Base-by-base conservation (phyloP, 768 basidiomycete species). In the Pulveroboletus ravenelii region DNA sequence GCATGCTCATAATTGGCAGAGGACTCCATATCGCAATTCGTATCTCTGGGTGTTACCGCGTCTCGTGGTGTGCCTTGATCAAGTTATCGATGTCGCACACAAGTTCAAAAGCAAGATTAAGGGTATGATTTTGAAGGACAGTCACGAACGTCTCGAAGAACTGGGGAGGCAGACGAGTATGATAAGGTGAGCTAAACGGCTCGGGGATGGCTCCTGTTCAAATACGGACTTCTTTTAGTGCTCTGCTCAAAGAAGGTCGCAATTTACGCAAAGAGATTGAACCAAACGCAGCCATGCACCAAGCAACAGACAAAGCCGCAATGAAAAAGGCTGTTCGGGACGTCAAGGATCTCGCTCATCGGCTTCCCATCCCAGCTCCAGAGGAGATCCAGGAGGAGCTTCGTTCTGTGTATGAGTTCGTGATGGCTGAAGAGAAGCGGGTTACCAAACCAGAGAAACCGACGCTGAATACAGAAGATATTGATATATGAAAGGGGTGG, bases 61-160 rank as follows among this genome's bases (percentile, higher is more conserved):
- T 45, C 54, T 78, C 27, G 59, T 77, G 3, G 53, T 73, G 2
- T 75, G 71, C 52, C 64, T 79, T 27, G 72, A 78, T 41, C 47
- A 60, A n/a, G 57, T 63, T 18, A 59, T 68, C 10, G 34, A 56
- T 2, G 25, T 62, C 17, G 54, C 68, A 8, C 36, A 59, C 35
- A 43, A 58, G 15, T 53, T 60, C 44, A 77, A 76, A 61, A 50
- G 17, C 6, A 56, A 58, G 18, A 57, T 61, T 3, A 77, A 71
- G 46, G 59, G 63, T 37, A 62, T 60, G 15, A 43, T 72, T 12
- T 57, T 27, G 4, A 47, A 55, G 10, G 68, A 59, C n/a, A 46
- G 47, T 23, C 70, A 74, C 45, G 62, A 71, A 14, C 64, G 62
- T 29, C 60, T 75, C 2, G 76, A 77, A 31, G 60, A 58, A 36